These are phyloP conservation scores for Amanita brunnescens DNA, from an alignment of 768 basidiomycete species.

Conservation along the genomic window DNA sequence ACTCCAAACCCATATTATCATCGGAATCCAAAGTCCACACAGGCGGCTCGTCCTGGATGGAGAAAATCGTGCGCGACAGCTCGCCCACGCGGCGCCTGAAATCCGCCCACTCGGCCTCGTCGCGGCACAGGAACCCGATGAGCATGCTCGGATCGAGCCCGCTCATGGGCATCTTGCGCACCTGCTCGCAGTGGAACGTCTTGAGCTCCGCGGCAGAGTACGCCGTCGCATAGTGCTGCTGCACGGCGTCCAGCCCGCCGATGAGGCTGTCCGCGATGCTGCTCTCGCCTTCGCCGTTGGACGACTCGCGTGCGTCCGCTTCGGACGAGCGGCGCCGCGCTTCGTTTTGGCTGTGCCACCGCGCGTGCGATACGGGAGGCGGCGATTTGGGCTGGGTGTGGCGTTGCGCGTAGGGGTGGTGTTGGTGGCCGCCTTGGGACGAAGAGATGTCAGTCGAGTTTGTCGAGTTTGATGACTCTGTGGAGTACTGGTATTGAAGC, in stretches of 20 bases:
- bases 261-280: conserved; percentile 1
- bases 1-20: conserved; percentile 71
- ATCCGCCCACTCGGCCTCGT: conserved; percentile 82
- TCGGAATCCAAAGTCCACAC: conserved; percentile 73
- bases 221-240: conserved; percentile 61
- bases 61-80: conserved; percentile 69
- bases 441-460: conserved; percentile 12
- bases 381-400: conserved; percentile 3
- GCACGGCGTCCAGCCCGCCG: conserved; percentile 34
- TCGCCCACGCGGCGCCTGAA: conserved; percentile 62
- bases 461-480: conserved; percentile 18
- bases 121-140: conserved; percentile 80
- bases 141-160: conserved; percentile 97
- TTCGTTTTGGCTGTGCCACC: conserved; percentile 5
- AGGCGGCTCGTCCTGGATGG: conserved; percentile 82
- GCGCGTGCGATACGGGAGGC: neutral
- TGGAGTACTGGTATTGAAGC: conserved; percentile 54
- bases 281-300: conserved; percentile 6
- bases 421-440: conserved; percentile 25
- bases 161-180: conserved; percentile 88
- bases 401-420: neutral
- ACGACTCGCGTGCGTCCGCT: neutral
- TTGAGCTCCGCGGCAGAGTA: conserved; percentile 67
- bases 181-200: conserved; percentile 95
- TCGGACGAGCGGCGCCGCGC: neutral